phyloP scores from a whole-genome alignment of 108 stramenopile genomes.

The Discostella stelligeroides region DNA sequence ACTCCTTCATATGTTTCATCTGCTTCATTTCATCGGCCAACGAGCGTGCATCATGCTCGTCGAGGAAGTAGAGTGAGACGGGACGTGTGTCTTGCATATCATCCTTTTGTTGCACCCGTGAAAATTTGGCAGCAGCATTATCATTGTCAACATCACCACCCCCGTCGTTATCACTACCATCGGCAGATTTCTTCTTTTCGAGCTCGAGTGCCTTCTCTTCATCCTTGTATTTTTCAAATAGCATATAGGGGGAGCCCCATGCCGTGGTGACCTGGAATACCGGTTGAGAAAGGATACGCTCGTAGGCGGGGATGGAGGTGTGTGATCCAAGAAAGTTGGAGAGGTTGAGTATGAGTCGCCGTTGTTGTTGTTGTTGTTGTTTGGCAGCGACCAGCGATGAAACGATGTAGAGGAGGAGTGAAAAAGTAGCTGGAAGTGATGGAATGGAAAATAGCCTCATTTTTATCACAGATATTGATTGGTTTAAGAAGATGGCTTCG shows the following conservation, averaged over 20 bases:
- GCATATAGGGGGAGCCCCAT: conserved; percentile 87
- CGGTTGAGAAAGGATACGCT: conserved; percentile 73
- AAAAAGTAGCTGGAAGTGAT: no score
- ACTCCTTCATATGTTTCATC: conserved; percentile 72
- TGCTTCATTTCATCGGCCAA: conserved; percentile 82
- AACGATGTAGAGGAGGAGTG: conserved; percentile 13
- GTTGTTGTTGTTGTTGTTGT: not conserved
- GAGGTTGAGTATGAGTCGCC: conserved; percentile 27
- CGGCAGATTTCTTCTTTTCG: conserved; percentile 7
- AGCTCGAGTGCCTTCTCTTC: conserved; percentile 42
- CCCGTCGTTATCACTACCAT: conserved; percentile 5
- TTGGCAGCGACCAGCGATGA: conserved; percentile 2
- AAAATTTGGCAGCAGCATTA: conserved; percentile 29
- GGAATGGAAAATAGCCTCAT: no score
- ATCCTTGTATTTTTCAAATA: conserved; percentile 68
- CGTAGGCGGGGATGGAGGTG: conserved; percentile 60
- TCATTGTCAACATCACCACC: conserved; percentile 17
- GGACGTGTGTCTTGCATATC: conserved; percentile 63
- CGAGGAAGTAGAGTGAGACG: conserved; percentile 77
- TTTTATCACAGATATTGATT: no score
- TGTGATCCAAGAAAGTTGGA: conserved; percentile 42
- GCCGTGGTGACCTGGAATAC: conserved; percentile 86
- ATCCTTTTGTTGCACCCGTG: conserved; percentile 54
- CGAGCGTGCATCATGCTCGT: conserved; percentile 75
- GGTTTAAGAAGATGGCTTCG: no score